Base-by-base conservation (phyloP, 176 grass and related monocot genomes). In the Avena atlantica region DNA sequence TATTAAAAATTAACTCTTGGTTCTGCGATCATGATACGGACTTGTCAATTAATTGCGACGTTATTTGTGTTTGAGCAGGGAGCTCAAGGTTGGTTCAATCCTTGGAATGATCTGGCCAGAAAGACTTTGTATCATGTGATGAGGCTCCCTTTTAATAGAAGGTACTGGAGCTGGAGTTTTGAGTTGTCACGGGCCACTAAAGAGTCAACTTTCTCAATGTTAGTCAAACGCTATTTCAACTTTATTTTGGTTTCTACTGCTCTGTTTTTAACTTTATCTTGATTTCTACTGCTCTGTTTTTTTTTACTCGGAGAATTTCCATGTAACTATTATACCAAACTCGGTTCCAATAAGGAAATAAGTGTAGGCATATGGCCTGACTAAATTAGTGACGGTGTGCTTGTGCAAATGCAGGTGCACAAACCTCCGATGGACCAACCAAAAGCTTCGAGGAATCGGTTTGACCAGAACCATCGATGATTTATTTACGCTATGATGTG, bases 311-410 rank as follows among this genome's bases (percentile, higher is more conserved):
- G 19, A 60, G 20, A 10, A n/a, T 19, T n/a, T 61, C 17, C 10
- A 40, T 40, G 37, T 40, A 40, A 40, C 37, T 40, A 40, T 15
- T 52, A 4, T 13, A 52, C 50, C 50, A 4, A 52, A 52, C 14
- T 15, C n/a, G 20, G 58, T 11, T 2, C 8, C 20, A 21, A 60
- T 0, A 9, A 23, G n/a, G 23, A 50, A 61, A 3, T n/a, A 21
- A 61, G 59, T 61, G 59, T 61, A 23, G 59, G n/a, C 59, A 61
- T 61, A 61, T 60, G 59, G 59, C n/a, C 59, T 61, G 59, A 23
- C 59, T 61, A 61, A 61, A 61, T 61, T 61, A 61, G 20, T 61
- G 59, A 61, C 59, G 20, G 23, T 20, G 59, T 61, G 59, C 10
- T 61, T 61, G 59, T 61, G 59, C n/a, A 61, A 61, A 23, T 61